A percentile compares a stretch with the other conserved stretches of the same genome.
These are phyloP conservation scores for Aureobasidium sp. DNA, from an alignment of 2,329 filamentous ascomycete species.

Conservation along the genomic window DNA sequence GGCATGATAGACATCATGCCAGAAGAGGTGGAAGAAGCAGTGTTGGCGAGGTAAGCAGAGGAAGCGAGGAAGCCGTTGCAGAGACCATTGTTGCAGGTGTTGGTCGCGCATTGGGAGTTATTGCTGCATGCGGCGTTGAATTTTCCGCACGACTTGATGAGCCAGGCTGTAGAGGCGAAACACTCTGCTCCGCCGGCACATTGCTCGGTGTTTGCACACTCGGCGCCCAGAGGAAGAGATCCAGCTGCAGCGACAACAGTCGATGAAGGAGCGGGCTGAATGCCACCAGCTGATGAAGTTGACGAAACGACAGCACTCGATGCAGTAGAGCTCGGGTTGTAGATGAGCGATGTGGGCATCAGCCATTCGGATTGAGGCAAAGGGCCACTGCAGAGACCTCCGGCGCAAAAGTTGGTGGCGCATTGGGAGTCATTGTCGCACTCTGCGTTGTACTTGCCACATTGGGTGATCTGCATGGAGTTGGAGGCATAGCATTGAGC, in stretches of 20 bases:
- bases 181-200: conserved; percentile 20
- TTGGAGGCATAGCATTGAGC: conserved; percentile 21
- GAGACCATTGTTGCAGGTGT: conserved; percentile 23
- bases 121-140: conserved; percentile 22
- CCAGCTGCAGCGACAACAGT: conserved; percentile 20
- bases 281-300: not conserved
- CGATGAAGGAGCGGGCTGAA: conserved; percentile 1
- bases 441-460: conserved; percentile 24
- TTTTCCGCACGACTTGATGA: conserved; percentile 21
- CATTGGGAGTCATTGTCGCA: conserved; percentile 22
- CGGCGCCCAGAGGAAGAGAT: conserved; percentile 20
- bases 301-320: not conserved
- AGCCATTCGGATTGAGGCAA: conserved; percentile 12
- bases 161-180: conserved; percentile 17
- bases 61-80: conserved; percentile 23
- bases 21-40: conserved; percentile 8
- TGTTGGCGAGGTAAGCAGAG: not conserved
- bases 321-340: not conserved
- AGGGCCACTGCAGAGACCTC: conserved; percentile 23
- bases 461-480: conserved; percentile 16
- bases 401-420: conserved; percentile 24
- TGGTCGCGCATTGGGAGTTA: conserved; percentile 23
- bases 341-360: not conserved
- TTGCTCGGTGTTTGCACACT: conserved; percentile 19
- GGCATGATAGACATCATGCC: conserved; percentile 4